Percentiles rank a stretch among this genome's conserved stretches.
Evolutionary conservation across 2,329 filamentous ascomycete genomes (phyloP).

Genomic region (Iodosphaeria phyllophila): DNA sequence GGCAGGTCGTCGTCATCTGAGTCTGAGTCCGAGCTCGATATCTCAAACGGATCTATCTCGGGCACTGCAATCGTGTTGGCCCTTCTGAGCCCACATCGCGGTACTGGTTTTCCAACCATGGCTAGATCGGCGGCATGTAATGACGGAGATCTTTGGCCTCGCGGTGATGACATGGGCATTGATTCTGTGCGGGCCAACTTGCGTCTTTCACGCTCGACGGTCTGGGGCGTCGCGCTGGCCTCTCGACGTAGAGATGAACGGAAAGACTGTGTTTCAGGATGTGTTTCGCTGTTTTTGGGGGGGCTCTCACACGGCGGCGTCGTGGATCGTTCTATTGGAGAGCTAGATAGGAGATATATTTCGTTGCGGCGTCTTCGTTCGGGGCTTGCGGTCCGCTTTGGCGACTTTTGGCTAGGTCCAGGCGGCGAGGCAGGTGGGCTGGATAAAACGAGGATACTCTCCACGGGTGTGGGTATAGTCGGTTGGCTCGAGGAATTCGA

Average conservation of each 20-base stretch:
- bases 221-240: constrained; percentile 5
- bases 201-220: constrained; percentile 6
- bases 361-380: constrained; percentile 1
- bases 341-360: no score
- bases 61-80: constrained; percentile 7
- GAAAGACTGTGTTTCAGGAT: no score
- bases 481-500: constrained; percentile 12
- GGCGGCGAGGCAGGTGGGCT: constrained; percentile 18
- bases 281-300: no score
- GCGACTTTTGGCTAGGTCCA: neutral
- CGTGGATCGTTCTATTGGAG: no score
- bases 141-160: no score
- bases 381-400: neutral
- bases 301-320: no score
- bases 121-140: constrained; percentile 1
- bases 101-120: neutral
- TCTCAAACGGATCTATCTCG: neutral
- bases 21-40: neutral
- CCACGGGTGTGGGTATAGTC: constrained; percentile 15
- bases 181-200: constrained; percentile 13
- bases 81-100: constrained; percentile 4
- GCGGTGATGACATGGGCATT: constrained; percentile 6
- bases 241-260: constrained; percentile 1
- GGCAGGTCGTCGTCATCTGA: neutral
- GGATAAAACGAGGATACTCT: constrained; percentile 25